These are phyloP conservation scores for Aspergillus tamarii DNA, from an alignment of 2,329 filamentous ascomycete species.

Conservation along the genomic window DNA sequence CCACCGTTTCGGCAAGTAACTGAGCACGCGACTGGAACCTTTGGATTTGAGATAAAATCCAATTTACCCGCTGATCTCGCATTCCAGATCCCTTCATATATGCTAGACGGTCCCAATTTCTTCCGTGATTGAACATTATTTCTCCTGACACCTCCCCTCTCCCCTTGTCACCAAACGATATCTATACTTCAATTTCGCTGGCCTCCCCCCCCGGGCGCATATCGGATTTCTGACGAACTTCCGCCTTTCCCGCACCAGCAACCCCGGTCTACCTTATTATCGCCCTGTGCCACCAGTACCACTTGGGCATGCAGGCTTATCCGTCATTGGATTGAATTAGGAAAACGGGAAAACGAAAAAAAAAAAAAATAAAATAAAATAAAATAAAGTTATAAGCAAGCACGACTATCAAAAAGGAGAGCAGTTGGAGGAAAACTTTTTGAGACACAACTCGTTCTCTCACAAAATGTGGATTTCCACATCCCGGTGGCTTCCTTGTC, in stretches of 20 bases:
- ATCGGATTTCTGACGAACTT: neutral
- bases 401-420: neutral
- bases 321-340: neutral
- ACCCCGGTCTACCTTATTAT: neutral
- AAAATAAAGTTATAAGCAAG: neutral
- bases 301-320: neutral
- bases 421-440: neutral
- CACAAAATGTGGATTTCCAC: conserved; percentile 27
- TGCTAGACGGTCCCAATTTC: neutral
- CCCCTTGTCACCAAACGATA: neutral
- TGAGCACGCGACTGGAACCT: conserved; percentile 3
- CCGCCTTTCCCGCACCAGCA: neutral
- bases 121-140: neutral
- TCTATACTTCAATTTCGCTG: neutral
- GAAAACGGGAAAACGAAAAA: neutral
- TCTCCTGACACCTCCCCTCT: neutral
- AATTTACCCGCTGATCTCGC: neutral
- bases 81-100: neutral
- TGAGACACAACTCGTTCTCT: neutral
- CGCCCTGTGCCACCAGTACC: neutral
- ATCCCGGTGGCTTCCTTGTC: conserved; percentile 17
- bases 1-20: conserved; percentile 1
- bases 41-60: neutral
- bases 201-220: neutral
- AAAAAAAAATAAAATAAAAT: neutral